A percentile compares a stretch with the other conserved stretches of the same genome.
Evolutionary conservation across 1,284 basidiomycete species (phyloP).

Genomic region (Puccinia polysora): DNA sequence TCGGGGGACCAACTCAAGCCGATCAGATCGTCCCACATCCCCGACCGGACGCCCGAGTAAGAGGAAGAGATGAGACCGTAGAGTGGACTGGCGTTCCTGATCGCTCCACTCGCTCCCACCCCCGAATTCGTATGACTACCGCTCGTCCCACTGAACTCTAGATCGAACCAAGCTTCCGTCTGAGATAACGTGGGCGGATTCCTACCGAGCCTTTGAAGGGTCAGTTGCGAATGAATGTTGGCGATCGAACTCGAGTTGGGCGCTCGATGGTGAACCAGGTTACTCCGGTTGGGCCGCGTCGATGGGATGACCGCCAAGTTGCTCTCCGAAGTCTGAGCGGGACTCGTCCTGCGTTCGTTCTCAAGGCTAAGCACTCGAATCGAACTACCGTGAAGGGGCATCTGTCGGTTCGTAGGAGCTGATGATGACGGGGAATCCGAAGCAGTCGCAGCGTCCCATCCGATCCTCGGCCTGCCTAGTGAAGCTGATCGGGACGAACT

Average conservation of each 20-base stretch:
- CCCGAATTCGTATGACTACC: background rate
- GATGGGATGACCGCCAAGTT: background rate
- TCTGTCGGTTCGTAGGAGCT: slow-evolving; percentile 1
- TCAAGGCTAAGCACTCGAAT: slow-evolving; percentile 14
- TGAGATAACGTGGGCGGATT: background rate
- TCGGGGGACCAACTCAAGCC: slow-evolving; percentile 32
- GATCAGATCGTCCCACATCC: slow-evolving; percentile 42
- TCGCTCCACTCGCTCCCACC: background rate
- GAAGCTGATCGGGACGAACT: background rate
- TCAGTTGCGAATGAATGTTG: background rate
- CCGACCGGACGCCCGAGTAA: slow-evolving; percentile 13
- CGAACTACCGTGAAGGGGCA: slow-evolving; percentile 10
- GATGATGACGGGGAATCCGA: slow-evolving; percentile 1
- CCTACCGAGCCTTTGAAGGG: background rate
- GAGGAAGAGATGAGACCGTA: background rate
- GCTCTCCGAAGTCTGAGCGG: no score
- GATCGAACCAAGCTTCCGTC: slow-evolving; percentile 11
- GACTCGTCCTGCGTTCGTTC: background rate
- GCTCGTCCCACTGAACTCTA: background rate
- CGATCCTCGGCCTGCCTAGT: background rate
- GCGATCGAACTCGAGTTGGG: background rate
- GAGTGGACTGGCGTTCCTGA: slow-evolving; percentile 6
- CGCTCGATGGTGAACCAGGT: background rate
- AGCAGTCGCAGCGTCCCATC: background rate
- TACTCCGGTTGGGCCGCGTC: background rate